These are phyloP conservation scores for Amaranthus tricolor DNA, from an alignment of 179 eudicot genomes.

Conservation along the genomic window DNA sequence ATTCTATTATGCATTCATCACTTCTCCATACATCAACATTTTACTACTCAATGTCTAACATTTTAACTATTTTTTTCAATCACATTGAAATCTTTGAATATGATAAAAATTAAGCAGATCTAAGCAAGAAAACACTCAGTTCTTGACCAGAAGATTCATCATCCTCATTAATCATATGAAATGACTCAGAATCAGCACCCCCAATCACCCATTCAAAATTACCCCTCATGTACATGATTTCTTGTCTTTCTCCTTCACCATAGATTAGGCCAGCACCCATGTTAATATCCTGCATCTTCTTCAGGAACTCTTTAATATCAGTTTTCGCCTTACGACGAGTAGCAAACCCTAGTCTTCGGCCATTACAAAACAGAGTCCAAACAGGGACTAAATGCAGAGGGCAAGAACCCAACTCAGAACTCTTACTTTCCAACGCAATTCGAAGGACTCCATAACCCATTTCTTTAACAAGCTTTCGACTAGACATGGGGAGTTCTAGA, in stretches of 20 bases:
- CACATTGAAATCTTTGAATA: too few species aligned
- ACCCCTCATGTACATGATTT: conserved; percentile 87
- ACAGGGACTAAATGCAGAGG: conserved; percentile 61
- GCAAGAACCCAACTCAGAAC: conserved; percentile 42
- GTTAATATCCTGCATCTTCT: conserved; percentile 64
- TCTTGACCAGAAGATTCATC: conserved; percentile 67
- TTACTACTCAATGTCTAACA: too few species aligned
- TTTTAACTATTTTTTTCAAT: too few species aligned
- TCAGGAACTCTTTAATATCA: conserved; percentile 41
- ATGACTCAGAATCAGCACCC: conserved; percentile 70
- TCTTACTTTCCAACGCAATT: conserved; percentile 58
- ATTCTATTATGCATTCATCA: too few species aligned
- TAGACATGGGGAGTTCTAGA: conserved; percentile 71
- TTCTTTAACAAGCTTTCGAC: conserved; percentile 52
- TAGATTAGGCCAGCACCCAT: conserved; percentile 88
- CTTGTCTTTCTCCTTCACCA: conserved; percentile 14
- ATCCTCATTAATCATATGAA: conserved; percentile 78
- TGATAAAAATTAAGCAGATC: conserved; percentile 28
- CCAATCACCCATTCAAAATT: conserved; percentile 89
- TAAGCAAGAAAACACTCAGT: conserved; percentile 78
- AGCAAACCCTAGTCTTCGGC: conserved; percentile 74
- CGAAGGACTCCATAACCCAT: conserved; percentile 69
- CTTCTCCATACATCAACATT: too few species aligned
- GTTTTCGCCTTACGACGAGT: conserved; percentile 50
- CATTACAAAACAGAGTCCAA: conserved; percentile 76